Base-by-base conservation (phyloP, 2,329 filamentous ascomycete genomes). In the Neodidymelliopsis sp. region DNA sequence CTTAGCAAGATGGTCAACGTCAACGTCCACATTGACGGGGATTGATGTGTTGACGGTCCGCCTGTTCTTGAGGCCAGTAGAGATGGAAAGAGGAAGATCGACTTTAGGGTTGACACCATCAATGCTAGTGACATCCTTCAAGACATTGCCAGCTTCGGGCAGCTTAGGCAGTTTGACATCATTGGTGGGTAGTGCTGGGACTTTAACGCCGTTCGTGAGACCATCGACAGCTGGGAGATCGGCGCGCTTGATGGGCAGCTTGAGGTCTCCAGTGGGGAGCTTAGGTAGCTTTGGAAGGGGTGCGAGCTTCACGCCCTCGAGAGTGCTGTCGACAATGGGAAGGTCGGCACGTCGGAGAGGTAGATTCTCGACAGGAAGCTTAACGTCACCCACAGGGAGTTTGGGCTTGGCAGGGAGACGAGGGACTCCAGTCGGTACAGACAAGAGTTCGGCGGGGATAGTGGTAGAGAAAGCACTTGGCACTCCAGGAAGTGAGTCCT, bases 141-240 rank as follows among this genome's bases (percentile, higher is more conserved):
- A 10, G 19, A 28, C 10, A 15, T 18, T 27, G 4, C 11, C 37
- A 13, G 29, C 23, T 11, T 19, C 13, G 18, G 29, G 36, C n/a
- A n/a, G n/a, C 18, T 24, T 36, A 27, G 4, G 35, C 2, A 34
- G 15, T n/a, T 39, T 34, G 16, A 47, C 29, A 16, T 25, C 23
- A 10, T 16, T 15, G 6, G 31, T 18, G 12, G 31, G 41, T 6
- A 44, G 29, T 8, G 18, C 19, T 18, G 31, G 31, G n/a, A 35
- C 12, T 13, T 47, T 47, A 36, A 29, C 18, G 11, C 12, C 24
- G 12, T 40, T 8, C n/a, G 27, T 9, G 8, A 34, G 9, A 7
- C 30, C 41, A 8, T 35, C 23, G n/a, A 42, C 37, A 8, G 37
- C 25, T 2, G 48, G 41, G 15, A 51, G 48, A 4, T 28, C 35